Percentiles rank a stretch among this genome's conserved stretches.
Evolutionary conservation across 2,329 filamentous ascomycete species (phyloP).

Genomic region (Westerdykella ornata): DNA sequence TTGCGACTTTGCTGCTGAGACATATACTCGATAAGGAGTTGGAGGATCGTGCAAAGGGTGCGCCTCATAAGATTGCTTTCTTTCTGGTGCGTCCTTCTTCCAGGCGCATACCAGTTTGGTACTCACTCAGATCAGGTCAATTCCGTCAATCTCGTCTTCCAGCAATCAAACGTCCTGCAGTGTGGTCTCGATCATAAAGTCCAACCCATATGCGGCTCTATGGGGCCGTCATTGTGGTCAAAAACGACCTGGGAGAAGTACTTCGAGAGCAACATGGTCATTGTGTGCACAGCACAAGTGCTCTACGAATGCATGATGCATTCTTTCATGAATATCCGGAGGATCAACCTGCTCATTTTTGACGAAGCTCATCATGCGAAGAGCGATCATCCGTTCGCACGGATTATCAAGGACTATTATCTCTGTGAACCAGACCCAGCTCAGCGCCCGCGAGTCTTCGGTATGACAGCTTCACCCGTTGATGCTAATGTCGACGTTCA

Average conservation of each 20-base stretch:
- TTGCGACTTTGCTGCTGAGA: conserved; percentile 76
- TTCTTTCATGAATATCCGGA: conserved; percentile 70
- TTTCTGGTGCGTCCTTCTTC: conserved; percentile 59
- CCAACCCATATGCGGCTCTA: conserved; percentile 65
- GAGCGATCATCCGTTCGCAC: conserved; percentile 83
- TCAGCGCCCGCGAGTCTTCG: conserved; percentile 70
- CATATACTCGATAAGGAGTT: conserved; percentile 73
- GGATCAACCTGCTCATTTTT: conserved; percentile 86
- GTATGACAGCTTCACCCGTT: conserved; percentile 95
- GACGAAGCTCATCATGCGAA: conserved; percentile 97
- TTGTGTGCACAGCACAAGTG: conserved; percentile 90
- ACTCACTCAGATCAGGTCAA: conserved; percentile 53
- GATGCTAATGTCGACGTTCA: conserved; percentile 71
- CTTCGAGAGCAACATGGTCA: conserved; percentile 63
- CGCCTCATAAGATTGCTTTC: conserved; percentile 63
- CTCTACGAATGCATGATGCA: conserved; percentile 70
- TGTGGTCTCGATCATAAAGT: conserved; percentile 74
- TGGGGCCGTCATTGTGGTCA: conserved; percentile 56
- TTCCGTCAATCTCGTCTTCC: conserved; percentile 82
- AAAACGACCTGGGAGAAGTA: conserved; percentile 54
- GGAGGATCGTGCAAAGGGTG: conserved; percentile 56
- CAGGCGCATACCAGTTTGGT: not conserved
- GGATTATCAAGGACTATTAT: conserved; percentile 85
- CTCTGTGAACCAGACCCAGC: conserved; percentile 41
- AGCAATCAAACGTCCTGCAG: conserved; percentile 76